phyloP scores from a whole-genome alignment of 805 yeast species.

The Candida odintsovae region DNA sequence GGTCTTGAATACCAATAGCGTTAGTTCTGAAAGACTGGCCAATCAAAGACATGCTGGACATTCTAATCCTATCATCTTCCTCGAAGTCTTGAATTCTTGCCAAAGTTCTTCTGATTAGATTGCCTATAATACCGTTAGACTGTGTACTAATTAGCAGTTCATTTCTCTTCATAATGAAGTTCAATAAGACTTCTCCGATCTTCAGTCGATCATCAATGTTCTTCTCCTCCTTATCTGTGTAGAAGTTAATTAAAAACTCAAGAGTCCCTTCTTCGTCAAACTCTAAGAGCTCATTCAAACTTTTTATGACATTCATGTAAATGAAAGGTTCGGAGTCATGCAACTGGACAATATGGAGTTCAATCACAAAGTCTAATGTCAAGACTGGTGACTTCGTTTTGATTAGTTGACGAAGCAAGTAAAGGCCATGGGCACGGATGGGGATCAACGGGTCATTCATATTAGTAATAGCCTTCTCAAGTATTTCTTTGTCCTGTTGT shows the following conservation, averaged over 20 bases:
- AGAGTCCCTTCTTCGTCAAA: constrained; percentile 33
- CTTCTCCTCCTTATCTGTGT: constrained; percentile 20
- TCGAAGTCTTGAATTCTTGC: constrained; percentile 30
- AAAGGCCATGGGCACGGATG: constrained; percentile 80
- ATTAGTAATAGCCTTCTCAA: constrained; percentile 58
- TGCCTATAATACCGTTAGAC: constrained; percentile 35
- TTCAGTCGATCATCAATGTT: constrained; percentile 64
- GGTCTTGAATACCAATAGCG: constrained; percentile 44
- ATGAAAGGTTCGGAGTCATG: constrained; percentile 82
- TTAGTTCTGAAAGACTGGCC: constrained; percentile 62
- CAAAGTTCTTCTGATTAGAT: constrained; percentile 40
- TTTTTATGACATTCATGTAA: constrained; percentile 78
- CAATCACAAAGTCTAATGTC: constrained; percentile 46
- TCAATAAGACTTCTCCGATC: constrained; percentile 74
- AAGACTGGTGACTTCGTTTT: constrained; percentile 45
- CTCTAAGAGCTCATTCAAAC: constrained; percentile 57
- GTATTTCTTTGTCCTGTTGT: constrained; percentile 29
- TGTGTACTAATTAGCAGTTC: constrained; percentile 26
- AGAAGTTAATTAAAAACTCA: constrained; percentile 33
- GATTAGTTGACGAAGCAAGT: constrained; percentile 51
- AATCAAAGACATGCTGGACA: constrained; percentile 85
- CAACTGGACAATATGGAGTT: constrained; percentile 58
- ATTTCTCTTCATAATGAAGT: constrained; percentile 46
- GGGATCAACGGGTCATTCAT: constrained; percentile 79
- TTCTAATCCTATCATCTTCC: constrained; percentile 57